Base-by-base conservation (phyloP, 1,284 basidiomycete species). In the Boletus albobrunnescens region DNA sequence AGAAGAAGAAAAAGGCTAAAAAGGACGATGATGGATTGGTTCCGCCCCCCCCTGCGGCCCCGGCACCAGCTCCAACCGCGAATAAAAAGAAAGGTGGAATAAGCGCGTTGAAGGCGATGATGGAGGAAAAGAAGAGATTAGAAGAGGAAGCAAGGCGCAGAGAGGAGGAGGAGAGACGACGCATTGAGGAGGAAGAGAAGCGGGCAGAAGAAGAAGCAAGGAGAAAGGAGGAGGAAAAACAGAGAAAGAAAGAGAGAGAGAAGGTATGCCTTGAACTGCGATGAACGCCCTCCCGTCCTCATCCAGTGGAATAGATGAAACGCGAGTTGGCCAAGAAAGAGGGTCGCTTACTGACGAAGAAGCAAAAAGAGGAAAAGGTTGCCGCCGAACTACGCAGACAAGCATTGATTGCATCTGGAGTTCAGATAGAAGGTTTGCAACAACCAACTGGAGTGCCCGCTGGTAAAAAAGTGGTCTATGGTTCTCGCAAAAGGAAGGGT, bases 301-400 rank as follows among this genome's bases (percentile, higher is more conserved):
- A 46, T 40, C 20, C n/a, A 19, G 24, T 45, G 28, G 40, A 47
- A 49, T 53, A 92, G 90, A 84, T 80, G 36, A 94, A 94, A 69
- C 80, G 79, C 43, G 91, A 94, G 59, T 63, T 86, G 37, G 83
- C 88, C 19, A 91, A 88, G 76, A 94, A 93, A 65, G 93, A 96
- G 69, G 94, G 94, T 27, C 81, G 87, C 46, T 72, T 93, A 26
- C 77, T 97, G 38, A 96, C 94, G 6, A 91, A 94, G 65, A 97
- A 96, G 71, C 94, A 99, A 68, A 97, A 94, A 71, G 90, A 92
- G 60, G 94, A 98, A 67, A 87, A 82, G 58, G 88, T 89, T 14
- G 88, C 87, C 50, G 94, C 94, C 8, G 94, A 98, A 67, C 82
- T 91, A 30, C 83, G 94, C 47, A 90, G 87, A 68, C 83, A 95